Conservation (phyloP, 768 basidiomycete genomes). For the Boletus tylopilopsis region DNA sequence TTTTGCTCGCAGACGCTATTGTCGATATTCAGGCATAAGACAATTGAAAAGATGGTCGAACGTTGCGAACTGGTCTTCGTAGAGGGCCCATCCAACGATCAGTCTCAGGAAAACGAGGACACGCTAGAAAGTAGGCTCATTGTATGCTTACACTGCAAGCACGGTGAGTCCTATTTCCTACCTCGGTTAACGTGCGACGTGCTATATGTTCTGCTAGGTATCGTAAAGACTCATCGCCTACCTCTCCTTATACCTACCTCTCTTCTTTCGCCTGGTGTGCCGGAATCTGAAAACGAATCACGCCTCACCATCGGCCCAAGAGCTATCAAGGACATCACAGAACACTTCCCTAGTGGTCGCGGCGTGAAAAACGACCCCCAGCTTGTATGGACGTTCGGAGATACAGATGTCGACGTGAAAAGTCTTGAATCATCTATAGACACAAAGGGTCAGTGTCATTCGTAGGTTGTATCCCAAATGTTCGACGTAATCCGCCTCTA, state of each 20-base stretch:
- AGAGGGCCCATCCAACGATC: slow-evolving; percentile 42
- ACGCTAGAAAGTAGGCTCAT: slow-evolving; percentile 68
- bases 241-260: slow-evolving; percentile 55
- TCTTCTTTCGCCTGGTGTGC: slow-evolving; percentile 63
- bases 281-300: slow-evolving; percentile 56
- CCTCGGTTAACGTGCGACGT: slow-evolving; percentile 1
- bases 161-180: slow-evolving; percentile 45
- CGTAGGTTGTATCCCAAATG: neutral
- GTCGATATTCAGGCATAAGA: slow-evolving; percentile 69
- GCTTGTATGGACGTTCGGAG: slow-evolving; percentile 75
- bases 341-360: slow-evolving; percentile 70
- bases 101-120: slow-evolving; percentile 41
- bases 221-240: slow-evolving; percentile 78
- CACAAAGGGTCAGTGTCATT: slow-evolving; percentile 46
- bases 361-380: slow-evolving; percentile 70
- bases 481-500: slow-evolving; percentile 26
- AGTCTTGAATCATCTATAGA: slow-evolving; percentile 67
- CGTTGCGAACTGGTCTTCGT: slow-evolving; percentile 70
- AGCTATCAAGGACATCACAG: slow-evolving; percentile 71
- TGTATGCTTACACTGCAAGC: slow-evolving; percentile 76
- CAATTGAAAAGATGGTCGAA: slow-evolving; percentile 74
- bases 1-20: slow-evolving; percentile 54
- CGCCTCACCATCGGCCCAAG: slow-evolving; percentile 68
- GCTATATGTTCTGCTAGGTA: slow-evolving; percentile 43
- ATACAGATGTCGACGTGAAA: slow-evolving; percentile 63